A percentile compares a stretch with the other conserved stretches of the same genome.
phyloP scores from a whole-genome alignment of 2,329 filamentous ascomycete genomes.

The Trichophyton schoenleinii region DNA sequence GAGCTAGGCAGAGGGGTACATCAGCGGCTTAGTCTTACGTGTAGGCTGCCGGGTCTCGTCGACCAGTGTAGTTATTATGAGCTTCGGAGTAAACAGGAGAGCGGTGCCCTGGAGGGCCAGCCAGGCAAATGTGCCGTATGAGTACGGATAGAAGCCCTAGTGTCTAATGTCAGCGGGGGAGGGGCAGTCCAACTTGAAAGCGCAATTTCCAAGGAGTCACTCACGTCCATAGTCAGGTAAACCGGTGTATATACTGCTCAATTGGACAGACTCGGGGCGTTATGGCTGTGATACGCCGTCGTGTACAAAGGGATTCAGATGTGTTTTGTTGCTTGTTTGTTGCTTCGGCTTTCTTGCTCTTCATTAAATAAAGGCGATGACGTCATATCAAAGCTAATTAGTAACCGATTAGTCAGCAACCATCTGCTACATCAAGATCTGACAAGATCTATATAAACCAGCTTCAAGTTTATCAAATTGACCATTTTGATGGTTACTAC shows the following conservation, averaged over 20 bases:
- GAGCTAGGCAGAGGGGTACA: no score
- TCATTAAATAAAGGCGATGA: no score
- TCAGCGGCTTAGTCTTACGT: conserved; percentile 27
- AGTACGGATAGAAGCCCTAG: conserved; percentile 35
- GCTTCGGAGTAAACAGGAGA: conserved; percentile 47
- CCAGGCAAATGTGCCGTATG: conserved; percentile 34
- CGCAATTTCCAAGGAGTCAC: background rate
- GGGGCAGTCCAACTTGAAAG: background rate
- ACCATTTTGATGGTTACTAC: no score
- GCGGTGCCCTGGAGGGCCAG: conserved; percentile 37
- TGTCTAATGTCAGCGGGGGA: background rate
- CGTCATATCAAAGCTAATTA: no score
- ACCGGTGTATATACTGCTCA: background rate
- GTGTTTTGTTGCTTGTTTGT: background rate
- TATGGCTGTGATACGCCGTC: background rate
- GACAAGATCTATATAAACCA: no score
- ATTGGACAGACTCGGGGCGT: background rate
- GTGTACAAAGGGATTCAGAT: background rate
- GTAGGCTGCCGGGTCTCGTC: conserved; percentile 45
- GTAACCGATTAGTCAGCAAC: no score
- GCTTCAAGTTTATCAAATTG: no score
- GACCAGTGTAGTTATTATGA: conserved; percentile 49
- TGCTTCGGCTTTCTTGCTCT: no score
- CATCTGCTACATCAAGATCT: no score
- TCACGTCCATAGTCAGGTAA: background rate